phyloP scores from a whole-genome alignment of 1,284 basidiomycete genomes.

The Paramarasmius palmivorus region DNA sequence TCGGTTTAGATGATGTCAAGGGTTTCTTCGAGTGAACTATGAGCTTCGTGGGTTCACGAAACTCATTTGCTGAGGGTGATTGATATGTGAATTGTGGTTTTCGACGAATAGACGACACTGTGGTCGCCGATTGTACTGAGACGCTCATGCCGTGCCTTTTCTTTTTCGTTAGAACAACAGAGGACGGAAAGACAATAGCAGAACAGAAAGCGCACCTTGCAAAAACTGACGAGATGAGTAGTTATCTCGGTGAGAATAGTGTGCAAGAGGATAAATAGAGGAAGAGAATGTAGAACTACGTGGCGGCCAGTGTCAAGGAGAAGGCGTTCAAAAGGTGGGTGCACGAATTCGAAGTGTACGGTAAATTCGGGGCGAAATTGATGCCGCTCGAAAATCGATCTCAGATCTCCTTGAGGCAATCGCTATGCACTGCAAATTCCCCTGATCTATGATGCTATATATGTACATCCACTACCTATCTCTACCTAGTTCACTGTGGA shows the following conservation, averaged over 20 bases:
- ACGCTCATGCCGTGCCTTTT: constrained; percentile 1
- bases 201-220: not conserved
- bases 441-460: not conserved
- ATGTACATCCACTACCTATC: not conserved
- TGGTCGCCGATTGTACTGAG: constrained; percentile 1
- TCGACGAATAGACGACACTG: constrained; percentile 14
- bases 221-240: not conserved
- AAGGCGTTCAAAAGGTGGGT: too few relatives aligned
- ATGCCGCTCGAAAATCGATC: too few relatives aligned
- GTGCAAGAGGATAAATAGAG: too few relatives aligned
- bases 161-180: not conserved
- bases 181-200: not conserved
- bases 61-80: constrained; percentile 9
- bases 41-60: constrained; percentile 8
- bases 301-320: too few relatives aligned
- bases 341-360: too few relatives aligned
- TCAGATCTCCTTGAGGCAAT: too few relatives aligned
- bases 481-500: not conserved
- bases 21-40: constrained; percentile 7
- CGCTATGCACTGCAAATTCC: not conserved
- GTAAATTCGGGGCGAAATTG: too few relatives aligned
- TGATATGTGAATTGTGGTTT: constrained; percentile 6
- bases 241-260: too few relatives aligned
- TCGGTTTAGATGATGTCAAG: constrained; percentile 13
- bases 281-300: too few relatives aligned